Percentiles rank a stretch among this genome's conserved stretches.
These are phyloP conservation scores for Pleurotus platypus DNA, from an alignment of 768 basidiomycete species.

Conservation along the genomic window DNA sequence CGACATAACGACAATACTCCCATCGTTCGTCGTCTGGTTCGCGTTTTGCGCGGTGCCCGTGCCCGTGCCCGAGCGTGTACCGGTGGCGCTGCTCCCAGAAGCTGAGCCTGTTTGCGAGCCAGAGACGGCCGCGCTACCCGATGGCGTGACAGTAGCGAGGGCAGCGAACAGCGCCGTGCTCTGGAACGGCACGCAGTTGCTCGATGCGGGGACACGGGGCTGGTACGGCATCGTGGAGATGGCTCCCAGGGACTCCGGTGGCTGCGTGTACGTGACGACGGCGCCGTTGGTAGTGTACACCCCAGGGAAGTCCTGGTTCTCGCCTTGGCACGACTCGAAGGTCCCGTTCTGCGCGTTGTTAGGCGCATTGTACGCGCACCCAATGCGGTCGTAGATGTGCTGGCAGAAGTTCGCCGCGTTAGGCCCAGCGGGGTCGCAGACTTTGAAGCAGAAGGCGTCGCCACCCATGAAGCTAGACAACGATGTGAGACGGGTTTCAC, in stretches of 20 bases:
- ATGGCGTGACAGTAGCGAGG: slow-evolving; percentile 1
- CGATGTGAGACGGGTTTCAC: not conserved
- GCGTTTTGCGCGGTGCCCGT: slow-evolving; percentile 5
- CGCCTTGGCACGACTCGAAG: slow-evolving; percentile 52
- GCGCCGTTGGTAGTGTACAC: slow-evolving; percentile 20
- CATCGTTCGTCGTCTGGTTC: slow-evolving; percentile 12
- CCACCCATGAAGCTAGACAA: slow-evolving; percentile 51
- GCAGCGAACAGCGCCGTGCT: slow-evolving; percentile 9
- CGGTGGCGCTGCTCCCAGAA: not conserved
- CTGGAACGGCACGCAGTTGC: slow-evolving; percentile 11
- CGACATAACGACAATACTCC: slow-evolving; percentile 18
- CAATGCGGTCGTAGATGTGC: slow-evolving; percentile 63
- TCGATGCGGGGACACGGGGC: slow-evolving; percentile 11
- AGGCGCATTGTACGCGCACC: slow-evolving; percentile 59
- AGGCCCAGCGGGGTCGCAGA: slow-evolving; percentile 48
- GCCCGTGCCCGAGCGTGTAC: not conserved
- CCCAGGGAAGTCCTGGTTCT: slow-evolving; percentile 46
- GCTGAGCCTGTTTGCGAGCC: not conserved
- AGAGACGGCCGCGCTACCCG: not conserved
- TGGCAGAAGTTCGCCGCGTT: slow-evolving; percentile 46
- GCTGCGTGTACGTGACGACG: slow-evolving; percentile 13
- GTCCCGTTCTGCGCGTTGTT: slow-evolving; percentile 44
- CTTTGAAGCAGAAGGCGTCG: slow-evolving; percentile 52
- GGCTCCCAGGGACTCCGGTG: slow-evolving; percentile 9
- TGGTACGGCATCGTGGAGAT: slow-evolving; percentile 11